Conservation (phyloP, 164 flowering plant species). For the Cinnamomum micranthum region DNA sequence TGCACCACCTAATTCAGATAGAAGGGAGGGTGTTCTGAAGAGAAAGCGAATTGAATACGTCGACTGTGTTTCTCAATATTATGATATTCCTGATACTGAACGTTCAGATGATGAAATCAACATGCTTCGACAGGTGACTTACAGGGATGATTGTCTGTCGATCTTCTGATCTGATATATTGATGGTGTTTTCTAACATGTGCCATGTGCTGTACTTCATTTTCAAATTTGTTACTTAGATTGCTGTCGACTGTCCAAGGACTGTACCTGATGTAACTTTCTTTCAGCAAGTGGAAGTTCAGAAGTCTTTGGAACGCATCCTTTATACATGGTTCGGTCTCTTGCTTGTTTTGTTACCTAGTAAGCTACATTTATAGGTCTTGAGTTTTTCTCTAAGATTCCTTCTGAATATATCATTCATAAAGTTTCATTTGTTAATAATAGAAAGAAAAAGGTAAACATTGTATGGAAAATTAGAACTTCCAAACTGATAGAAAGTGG, state of each 20-base stretch:
- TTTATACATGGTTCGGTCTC: slow-evolving; percentile 74
- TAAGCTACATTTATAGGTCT: neutral
- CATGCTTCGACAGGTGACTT: slow-evolving; percentile 93
- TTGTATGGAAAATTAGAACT: too few relatives aligned
- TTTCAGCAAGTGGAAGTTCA: slow-evolving; percentile 90
- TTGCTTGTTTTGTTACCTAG: neutral
- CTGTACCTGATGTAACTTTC: slow-evolving; percentile 94
- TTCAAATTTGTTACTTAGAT: slow-evolving; percentile 47
- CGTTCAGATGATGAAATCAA: slow-evolving; percentile 95
- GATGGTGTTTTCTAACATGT: slow-evolving; percentile 6
- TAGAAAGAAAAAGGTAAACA: neutral
- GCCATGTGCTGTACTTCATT: neutral
- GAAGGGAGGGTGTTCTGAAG: slow-evolving; percentile 90
- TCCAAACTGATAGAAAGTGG: too few relatives aligned
- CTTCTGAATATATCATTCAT: too few relatives aligned
- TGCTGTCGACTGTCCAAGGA: slow-evolving; percentile 97
- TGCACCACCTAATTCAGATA: slow-evolving; percentile 99
- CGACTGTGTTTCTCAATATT: slow-evolving; percentile 83
- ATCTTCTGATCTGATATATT: slow-evolving; percentile 1
- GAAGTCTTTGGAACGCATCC: slow-evolving; percentile 93
- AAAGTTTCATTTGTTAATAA: neutral
- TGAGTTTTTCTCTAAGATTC: neutral
- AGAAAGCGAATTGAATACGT: slow-evolving; percentile 92
- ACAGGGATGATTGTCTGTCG: neutral
- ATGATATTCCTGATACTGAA: slow-evolving; percentile 88